Evolutionary conservation across 345 rosid species (phyloP), one percentile per base, ranked within the genome.

Genomic region (Moringa oleifera): DNA sequence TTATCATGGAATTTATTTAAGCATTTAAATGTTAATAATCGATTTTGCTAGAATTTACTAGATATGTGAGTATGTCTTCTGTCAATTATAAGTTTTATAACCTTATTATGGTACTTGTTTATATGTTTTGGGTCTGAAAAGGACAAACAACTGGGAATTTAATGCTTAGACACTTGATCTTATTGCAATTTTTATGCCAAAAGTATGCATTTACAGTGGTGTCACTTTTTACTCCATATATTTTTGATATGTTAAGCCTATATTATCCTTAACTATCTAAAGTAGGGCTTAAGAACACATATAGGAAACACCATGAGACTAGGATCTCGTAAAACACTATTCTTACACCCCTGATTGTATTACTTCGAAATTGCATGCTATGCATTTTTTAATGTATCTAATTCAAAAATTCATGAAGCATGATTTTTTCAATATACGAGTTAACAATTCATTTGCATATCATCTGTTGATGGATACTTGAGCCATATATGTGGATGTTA

Each of bases 301-400:
- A 88, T 88, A 97, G 98, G 98, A 76, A 92, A 95, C 69, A 93
- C 98, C 59, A 90, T 93, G 99, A 86, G 98, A 69, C 74, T 90
- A 57, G 98, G 98, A 73, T 86, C 95, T 51, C 91, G 98, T 64
- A 85, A 75, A 73, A 93, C 98, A 19, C 77, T 80, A 45, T 79
- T 93, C n/a, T 64, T 79, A 83, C 76, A 81, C 75, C 51, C 76
- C 67, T 64, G 86, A 90, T 75, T 86, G 95, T 71, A 67, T 86
- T 63, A 77, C 97, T 71, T 90, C 97, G 23, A 90, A 88, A 67
- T 59, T 93, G 98, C 90, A 84, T 55, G 89, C 52, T 20, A 59
- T 70, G 31, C 47, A 51, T 4, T 62, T 58, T 64, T 28, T 45
- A 21, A 17, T 63, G 59, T 49, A 20, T 49, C 41, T 15, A 17